Percentiles rank a stretch among this genome's conserved stretches.
phyloP scores from a whole-genome alignment of 371 early-diverging fungal genomes.

The Syncephalis plumigaleata region DNA sequence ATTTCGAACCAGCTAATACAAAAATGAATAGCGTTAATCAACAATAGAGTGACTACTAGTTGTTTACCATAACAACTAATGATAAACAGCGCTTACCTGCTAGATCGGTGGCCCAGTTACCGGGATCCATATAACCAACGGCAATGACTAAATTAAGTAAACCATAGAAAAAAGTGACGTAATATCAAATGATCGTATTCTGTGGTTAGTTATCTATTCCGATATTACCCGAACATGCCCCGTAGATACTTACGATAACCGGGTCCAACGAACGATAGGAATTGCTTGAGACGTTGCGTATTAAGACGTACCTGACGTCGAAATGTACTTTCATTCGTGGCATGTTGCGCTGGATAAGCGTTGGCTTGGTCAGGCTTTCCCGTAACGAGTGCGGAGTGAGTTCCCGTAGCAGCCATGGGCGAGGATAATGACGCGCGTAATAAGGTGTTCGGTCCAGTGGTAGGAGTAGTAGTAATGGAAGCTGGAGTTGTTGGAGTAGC shows the following conservation, averaged over 20 bases:
- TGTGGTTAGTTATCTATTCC: not conserved
- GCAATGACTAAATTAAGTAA: slow-evolving; percentile 15
- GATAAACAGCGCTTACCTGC: slow-evolving; percentile 2
- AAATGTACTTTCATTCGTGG: too few species aligned
- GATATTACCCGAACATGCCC: not conserved
- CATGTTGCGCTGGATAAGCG: too few species aligned
- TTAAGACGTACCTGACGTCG: not conserved
- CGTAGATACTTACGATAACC: slow-evolving; percentile 6
- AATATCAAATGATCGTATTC: not conserved
- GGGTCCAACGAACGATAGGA: slow-evolving; percentile 6
- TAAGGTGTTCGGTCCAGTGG: too few species aligned
- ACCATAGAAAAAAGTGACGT: not conserved
- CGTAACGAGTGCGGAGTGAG: too few species aligned
- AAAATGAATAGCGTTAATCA: too few species aligned
- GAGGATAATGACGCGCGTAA: too few species aligned
- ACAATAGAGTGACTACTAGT: too few species aligned
- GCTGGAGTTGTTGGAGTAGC: too few species aligned
- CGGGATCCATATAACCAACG: slow-evolving; percentile 47
- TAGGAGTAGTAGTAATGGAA: too few species aligned
- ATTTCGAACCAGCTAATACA: not conserved
- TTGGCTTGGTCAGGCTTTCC: too few species aligned
- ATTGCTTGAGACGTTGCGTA: slow-evolving; percentile 2
- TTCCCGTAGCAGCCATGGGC: too few species aligned
- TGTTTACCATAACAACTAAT: not conserved
- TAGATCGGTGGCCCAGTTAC: slow-evolving; percentile 20